Evolutionary conservation across 768 basidiomycete species (phyloP).

Genomic region (Gloeopeniophorella convolvens): DNA sequence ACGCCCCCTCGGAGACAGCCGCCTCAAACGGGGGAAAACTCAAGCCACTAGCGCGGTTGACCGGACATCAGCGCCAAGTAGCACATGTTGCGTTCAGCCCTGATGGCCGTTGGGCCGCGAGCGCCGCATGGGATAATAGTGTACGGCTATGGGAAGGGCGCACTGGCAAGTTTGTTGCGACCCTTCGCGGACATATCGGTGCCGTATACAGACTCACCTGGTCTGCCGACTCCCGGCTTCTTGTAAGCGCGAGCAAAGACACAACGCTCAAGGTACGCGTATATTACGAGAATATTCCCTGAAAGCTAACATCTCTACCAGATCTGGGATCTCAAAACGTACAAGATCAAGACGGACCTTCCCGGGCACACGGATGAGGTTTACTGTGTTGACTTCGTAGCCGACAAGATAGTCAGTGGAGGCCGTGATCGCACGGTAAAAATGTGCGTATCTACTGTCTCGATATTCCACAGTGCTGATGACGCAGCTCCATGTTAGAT

Average conservation of each 20-base stretch:
- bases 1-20: conserved; percentile 30
- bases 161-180: conserved; percentile 83
- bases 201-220: conserved; percentile 93
- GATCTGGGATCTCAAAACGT: conserved; percentile 97
- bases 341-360: conserved; percentile 90
- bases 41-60: conserved; percentile 72
- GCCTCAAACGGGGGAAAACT: conserved; percentile 40
- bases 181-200: conserved; percentile 86
- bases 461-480: not conserved
- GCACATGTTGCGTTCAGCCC: conserved; percentile 93
- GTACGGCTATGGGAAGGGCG: conserved; percentile 89
- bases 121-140: conserved; percentile 84
- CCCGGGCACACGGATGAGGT: conserved; percentile 98
- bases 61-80: conserved; percentile 93
- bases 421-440: conserved; percentile 87
- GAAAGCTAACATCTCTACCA: conserved; percentile 26
- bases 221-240: conserved; percentile 88
- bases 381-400: conserved; percentile 98
- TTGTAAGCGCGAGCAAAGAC: conserved; percentile 95
- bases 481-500: conserved; percentile 20
- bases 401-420: conserved; percentile 98
- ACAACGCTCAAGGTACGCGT: conserved; percentile 81
- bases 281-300: not conserved
- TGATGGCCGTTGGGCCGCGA: conserved; percentile 88
- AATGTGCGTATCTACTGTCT: conserved; percentile 54